Evolutionary conservation across 805 yeast species (phyloP).

Genomic region (Pichia exigua): DNA sequence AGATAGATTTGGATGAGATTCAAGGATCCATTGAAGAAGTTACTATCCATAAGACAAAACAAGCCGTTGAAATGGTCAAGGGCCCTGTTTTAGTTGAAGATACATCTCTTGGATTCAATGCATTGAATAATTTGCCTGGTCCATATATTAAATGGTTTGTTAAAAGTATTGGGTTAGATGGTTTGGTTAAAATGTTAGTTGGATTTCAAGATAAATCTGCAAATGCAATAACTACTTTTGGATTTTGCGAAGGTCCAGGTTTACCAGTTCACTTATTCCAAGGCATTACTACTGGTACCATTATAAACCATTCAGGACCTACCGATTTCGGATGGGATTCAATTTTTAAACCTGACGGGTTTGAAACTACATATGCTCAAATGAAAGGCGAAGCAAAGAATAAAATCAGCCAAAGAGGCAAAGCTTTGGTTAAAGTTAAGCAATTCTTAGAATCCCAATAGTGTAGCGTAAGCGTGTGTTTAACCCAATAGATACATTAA

Average conservation of each 20-base stretch:
- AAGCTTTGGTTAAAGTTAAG: constrained; percentile 68
- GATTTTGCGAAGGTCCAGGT: constrained; percentile 79
- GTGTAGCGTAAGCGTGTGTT: constrained; percentile 2
- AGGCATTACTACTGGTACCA: constrained; percentile 74
- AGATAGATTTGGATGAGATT: constrained; percentile 79
- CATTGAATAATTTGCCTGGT: constrained; percentile 80
- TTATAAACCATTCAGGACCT: constrained; percentile 67
- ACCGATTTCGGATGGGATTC: constrained; percentile 93
- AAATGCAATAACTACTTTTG: constrained; percentile 85
- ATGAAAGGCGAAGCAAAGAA: constrained; percentile 74
- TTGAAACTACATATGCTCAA: constrained; percentile 75
- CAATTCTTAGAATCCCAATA: constrained; percentile 33
- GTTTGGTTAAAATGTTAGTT: constrained; percentile 66
- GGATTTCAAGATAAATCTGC: constrained; percentile 83
- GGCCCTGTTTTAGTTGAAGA: constrained; percentile 95
- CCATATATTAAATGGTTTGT: constrained; percentile 89
- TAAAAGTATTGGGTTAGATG: constrained; percentile 62
- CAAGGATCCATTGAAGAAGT: constrained; percentile 86
- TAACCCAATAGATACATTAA: not conserved
- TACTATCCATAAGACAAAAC: constrained; percentile 67
- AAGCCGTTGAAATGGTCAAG: constrained; percentile 52
- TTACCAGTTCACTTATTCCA: constrained; percentile 67
- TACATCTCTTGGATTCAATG: constrained; percentile 80
- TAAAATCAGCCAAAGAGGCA: constrained; percentile 77
- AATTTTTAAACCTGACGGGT: constrained; percentile 76